Base-by-base conservation (phyloP, 768 basidiomycete genomes). In the Mycena rebaudengoi region DNA sequence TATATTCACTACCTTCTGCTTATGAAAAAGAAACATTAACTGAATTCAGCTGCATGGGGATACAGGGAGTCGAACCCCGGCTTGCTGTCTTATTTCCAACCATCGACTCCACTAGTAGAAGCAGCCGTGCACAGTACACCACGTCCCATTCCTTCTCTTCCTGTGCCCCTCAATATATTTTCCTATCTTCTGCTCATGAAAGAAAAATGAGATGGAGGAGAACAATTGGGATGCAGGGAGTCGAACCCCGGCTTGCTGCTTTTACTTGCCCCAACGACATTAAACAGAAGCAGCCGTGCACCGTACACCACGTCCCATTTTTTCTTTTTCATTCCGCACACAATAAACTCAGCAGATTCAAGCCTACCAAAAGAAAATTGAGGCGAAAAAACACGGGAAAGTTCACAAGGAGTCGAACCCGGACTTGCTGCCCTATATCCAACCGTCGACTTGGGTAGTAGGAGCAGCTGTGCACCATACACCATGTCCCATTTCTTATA, bases 181-280 rank as follows among this genome's bases (percentile, higher is more conserved):
- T 10, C n/a, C n/a, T n/a, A n/a, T n/a, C n/a, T n/a, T n/a, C n/a
- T n/a, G n/a, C n/a, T n/a, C n/a, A n/a, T n/a, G n/a, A n/a, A n/a
- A n/a, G n/a, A n/a, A n/a, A n/a, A n/a, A n/a, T n/a, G n/a, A n/a
- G n/a, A n/a, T n/a, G n/a, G n/a, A n/a, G n/a, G n/a, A n/a, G 14
- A 18, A 11, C 12, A 18, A 54, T 39, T 16, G 35, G 52, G 52
- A 39, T 26, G 14, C 25, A 20, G 39, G 52, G 52, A 53, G 14
- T 53, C 37, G 52, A 53, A 53, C 52, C 52, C 52, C 52, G 20
- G 10, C 52, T 20, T 41, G 37, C 52, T 53, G 50, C 52, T 18
- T 23, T 16, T 40, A 2, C 3, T 26, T 18, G 8, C 18, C 32
- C 10, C 18, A 10, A 10, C 35, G 35, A 18, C 7, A 11, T 12